These are phyloP conservation scores for Colletotrichum falcatum DNA, from an alignment of 2,329 filamentous ascomycete genomes.

Conservation along the genomic window DNA sequence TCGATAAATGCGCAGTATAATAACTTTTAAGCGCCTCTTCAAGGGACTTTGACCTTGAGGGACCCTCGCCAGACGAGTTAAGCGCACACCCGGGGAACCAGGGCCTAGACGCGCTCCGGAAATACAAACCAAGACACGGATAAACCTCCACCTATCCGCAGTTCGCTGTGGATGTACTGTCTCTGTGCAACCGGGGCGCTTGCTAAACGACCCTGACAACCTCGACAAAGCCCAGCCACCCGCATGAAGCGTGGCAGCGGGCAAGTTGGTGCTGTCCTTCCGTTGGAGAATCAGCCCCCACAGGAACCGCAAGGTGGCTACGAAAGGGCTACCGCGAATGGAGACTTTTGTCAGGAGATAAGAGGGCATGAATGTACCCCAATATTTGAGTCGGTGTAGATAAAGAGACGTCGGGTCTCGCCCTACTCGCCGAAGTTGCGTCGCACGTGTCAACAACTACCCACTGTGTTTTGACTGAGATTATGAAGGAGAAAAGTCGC, in stretches of 20 bases:
- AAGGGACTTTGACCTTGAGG: not conserved
- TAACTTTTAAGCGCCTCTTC: not conserved
- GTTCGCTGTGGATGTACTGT: not conserved
- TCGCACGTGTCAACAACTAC: too few species aligned
- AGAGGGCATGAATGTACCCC: not conserved
- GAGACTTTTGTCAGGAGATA: not conserved
- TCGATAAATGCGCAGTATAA: not conserved
- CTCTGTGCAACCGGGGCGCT: not conserved
- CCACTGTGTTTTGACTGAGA: too few species aligned
- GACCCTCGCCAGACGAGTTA: not conserved
- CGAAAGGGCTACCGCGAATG: not conserved
- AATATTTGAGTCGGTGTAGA: too few species aligned
- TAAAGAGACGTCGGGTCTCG: too few species aligned
- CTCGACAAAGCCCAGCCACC: not conserved
- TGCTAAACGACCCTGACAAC: not conserved
- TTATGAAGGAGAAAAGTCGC: too few species aligned
- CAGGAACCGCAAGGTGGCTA: not conserved
- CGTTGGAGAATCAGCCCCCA: not conserved
- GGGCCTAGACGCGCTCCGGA: not conserved
- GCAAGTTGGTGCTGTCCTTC: not conserved
- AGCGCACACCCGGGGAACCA: not conserved
- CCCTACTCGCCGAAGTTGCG: too few species aligned
- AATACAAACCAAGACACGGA: not conserved
- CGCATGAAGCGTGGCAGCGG: not conserved
- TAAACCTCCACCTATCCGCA: not conserved